Base-by-base conservation (phyloP, 345 rosid genomes). In the Heritiera fomes region DNA sequence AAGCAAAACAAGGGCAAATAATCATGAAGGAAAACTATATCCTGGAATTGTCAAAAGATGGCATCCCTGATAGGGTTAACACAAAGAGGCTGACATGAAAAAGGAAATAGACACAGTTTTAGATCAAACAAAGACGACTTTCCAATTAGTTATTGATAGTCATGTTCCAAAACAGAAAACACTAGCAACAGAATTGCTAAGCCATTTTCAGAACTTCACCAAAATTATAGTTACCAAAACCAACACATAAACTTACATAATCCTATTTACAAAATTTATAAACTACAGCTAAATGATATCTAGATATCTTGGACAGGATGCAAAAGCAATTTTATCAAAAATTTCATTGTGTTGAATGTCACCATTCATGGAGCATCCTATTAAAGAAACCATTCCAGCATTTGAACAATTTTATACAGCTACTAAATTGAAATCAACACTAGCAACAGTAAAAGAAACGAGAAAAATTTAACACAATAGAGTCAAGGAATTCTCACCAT, bases 301-400 rank as follows among this genome's bases (percentile, higher is more conserved):
- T 5, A 4, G 15, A 79, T 34, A 34, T 34, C 86, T 82, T 71
- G 86, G 76, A 81, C 75, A 11, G 58, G 85, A 84, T 28, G 65
- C 78, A 61, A 34, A 75, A 23, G 61, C 70, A 59, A 71, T 75
- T 53, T 71, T 59, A 61, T 66, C 73, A 55, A 76, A 46, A 69
- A 82, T 75, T 65, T 79, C 53, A 6, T 5, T n/a, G 23, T 15
- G 59, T 65, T 40, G 79, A 56, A 50, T 58, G 76, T 74, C 73
- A 65, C 53, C 63, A 75, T 72, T 65, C 75, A 47, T 17, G 56
- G 40, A 76, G 59, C 78, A 73, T 18, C 80, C 82, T 11, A 17
- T 52, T 4, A 43, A 45, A 81, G 71, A 77, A 81, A 63, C 71
- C 50, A 66, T 62, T 38, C 68, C 77, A 66, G 73, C 30, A 23